phyloP scores from a whole-genome alignment of 2,329 filamentous ascomycete genomes.

The Pleoardoris graminearum region DNA sequence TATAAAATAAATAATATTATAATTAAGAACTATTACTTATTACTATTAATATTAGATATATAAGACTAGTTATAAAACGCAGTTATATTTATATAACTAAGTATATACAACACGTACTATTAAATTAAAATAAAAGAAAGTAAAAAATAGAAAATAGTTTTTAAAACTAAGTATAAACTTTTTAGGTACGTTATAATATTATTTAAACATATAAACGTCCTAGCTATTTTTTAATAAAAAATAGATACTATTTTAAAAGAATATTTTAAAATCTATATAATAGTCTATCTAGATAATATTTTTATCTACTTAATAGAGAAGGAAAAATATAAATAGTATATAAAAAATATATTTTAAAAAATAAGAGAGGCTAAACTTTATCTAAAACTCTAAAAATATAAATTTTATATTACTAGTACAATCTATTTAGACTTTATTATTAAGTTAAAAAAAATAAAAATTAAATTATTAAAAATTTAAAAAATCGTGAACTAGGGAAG shows the following conservation, averaged over 20 bases:
- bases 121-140: no score
- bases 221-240: constrained; percentile 13
- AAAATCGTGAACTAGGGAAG: neutral
- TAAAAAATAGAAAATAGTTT: no score
- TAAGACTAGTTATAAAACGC: neutral
- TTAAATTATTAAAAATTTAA: neutral
- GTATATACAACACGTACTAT: neutral
- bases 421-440: neutral
- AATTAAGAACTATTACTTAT: no score
- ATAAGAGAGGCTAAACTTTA: neutral
- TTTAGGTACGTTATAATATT: no score
- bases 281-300: no score
- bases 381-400: neutral
- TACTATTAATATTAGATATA: neutral
- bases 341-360: no score
- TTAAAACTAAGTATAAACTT: no score
- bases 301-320: no score
- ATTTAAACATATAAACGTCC: constrained; percentile 13
- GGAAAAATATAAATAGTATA: no score
- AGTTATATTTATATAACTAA: neutral
- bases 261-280: no score
- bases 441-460: neutral
- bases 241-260: no score
- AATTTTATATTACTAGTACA: neutral
- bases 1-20: no score